These are phyloP conservation scores for Uncinocarpus reesii DNA, from an alignment of 2,329 filamentous ascomycete genomes.

Conservation along the genomic window DNA sequence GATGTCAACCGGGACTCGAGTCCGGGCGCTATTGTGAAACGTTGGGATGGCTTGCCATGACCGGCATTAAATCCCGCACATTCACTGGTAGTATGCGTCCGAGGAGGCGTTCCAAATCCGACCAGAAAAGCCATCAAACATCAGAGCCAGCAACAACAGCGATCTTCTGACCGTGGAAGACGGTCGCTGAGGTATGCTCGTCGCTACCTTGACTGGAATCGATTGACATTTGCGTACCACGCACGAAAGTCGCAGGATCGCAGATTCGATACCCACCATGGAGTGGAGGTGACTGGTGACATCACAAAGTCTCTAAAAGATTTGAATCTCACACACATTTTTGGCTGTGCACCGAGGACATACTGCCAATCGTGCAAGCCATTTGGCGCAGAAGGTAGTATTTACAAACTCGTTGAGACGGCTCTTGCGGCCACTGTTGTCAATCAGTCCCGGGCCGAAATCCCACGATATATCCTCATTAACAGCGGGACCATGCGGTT, in stretches of 20 bases:
- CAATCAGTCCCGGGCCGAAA: constrained; percentile 40
- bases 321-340: constrained; percentile 47
- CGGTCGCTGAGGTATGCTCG: constrained; percentile 39
- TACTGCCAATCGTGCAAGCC: constrained; percentile 48
- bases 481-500: constrained; percentile 54
- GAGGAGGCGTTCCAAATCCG: constrained; percentile 36
- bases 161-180: not conserved
- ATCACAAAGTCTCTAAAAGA: constrained; percentile 44
- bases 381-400: constrained; percentile 43
- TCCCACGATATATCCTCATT: constrained; percentile 47
- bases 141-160: not conserved
- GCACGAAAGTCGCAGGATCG: constrained; percentile 40
- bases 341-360: constrained; percentile 51
- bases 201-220: constrained; percentile 59
- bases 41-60: constrained; percentile 56
- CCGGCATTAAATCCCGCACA: constrained; percentile 44
- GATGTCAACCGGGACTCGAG: constrained; percentile 50
- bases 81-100: constrained; percentile 37
- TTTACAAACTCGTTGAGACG: constrained; percentile 45
- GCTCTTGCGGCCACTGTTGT: constrained; percentile 45
- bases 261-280: constrained; percentile 43
- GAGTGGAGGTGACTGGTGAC: constrained; percentile 38
- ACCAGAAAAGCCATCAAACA: constrained; percentile 29
- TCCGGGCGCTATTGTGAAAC: constrained; percentile 59
- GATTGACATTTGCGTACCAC: constrained; percentile 55